Evolutionary conservation across 805 yeast genomes (phyloP).

Genomic region (Teunomyces barrocoloradensis): DNA sequence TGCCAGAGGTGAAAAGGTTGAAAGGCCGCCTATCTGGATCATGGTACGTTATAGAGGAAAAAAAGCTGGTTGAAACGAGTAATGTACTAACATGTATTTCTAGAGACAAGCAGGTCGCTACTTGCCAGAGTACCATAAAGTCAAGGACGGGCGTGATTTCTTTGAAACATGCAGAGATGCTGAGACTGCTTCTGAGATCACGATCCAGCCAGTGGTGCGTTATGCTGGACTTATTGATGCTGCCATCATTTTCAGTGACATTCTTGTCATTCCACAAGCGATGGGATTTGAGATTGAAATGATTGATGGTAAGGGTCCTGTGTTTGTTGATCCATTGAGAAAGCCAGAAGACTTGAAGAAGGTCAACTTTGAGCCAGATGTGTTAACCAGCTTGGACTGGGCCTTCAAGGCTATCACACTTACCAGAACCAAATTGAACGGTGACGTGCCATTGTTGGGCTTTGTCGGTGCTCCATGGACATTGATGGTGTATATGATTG

Average conservation of each 20-base stretch:
- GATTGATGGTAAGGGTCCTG: conserved; percentile 94
- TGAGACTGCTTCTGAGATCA: conserved; percentile 88
- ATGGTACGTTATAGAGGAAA: conserved; percentile 48
- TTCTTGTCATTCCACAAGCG: conserved; percentile 95
- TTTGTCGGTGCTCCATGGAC: conserved; percentile 99
- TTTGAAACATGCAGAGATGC: conserved; percentile 95
- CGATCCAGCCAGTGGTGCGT: conserved; percentile 92
- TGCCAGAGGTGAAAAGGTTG: conserved; percentile 85
- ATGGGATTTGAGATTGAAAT: conserved; percentile 94
- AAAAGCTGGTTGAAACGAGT: not conserved
- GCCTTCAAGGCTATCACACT: conserved; percentile 90
- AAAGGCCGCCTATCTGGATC: conserved; percentile 97
- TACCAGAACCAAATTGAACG: conserved; percentile 81
- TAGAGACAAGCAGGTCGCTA: conserved; percentile 95
- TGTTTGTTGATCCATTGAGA: conserved; percentile 85
- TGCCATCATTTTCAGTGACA: conserved; percentile 94
- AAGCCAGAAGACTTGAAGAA: conserved; percentile 62
- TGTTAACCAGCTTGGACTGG: conserved; percentile 81
- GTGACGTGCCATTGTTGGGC: conserved; percentile 92
- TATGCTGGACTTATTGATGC: conserved; percentile 90
- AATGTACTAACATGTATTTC: conserved; percentile 3
- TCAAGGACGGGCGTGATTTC: conserved; percentile 80
- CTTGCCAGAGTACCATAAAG: conserved; percentile 87
- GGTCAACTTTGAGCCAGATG: conserved; percentile 63
- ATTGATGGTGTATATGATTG: conserved; percentile 91